Evolutionary conservation across 2,329 filamentous ascomycete genomes (phyloP).

Genomic region (Gliomastix tumulicola): DNA sequence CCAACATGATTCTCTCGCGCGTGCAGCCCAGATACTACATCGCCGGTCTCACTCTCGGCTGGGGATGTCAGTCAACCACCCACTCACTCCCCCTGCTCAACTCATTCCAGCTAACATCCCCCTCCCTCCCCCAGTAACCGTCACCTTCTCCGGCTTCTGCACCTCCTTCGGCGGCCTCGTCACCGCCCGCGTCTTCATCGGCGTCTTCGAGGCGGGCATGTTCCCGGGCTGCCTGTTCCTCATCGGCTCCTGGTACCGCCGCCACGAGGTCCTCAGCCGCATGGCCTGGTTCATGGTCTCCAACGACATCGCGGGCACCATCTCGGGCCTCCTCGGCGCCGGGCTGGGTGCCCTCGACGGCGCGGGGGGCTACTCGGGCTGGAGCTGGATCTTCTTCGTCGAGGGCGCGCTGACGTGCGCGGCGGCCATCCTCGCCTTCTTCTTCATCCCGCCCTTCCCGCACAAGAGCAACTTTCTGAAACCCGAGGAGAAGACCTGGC

Average conservation of each 20-base stretch:
- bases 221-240: conserved; percentile 23
- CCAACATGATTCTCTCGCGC: conserved; percentile 19
- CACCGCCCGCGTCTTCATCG: conserved; percentile 19
- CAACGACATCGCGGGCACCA: conserved; percentile 13
- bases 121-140: conserved; percentile 7
- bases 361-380: conserved; percentile 10
- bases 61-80: conserved; percentile 13
- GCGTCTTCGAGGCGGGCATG: conserved; percentile 24
- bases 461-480: conserved; percentile 8
- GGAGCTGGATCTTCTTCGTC: conserved; percentile 14
- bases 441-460: conserved; percentile 11
- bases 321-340: conserved; percentile 13
- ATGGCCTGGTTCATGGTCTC: conserved; percentile 14
- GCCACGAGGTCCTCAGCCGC: conserved; percentile 19
- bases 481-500: conserved; percentile 10
- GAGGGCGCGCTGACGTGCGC: conserved; percentile 9
- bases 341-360: conserved; percentile 13
- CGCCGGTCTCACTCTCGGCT: conserved; percentile 16
- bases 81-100: too few relatives aligned
- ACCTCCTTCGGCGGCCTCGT: conserved; percentile 16
- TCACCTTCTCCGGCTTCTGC: conserved; percentile 17
- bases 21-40: conserved; percentile 17
- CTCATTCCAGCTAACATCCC: too few relatives aligned
- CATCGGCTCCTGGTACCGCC: conserved; percentile 23
- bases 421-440: conserved; percentile 9